Percentiles rank a stretch among this genome's conserved stretches.
phyloP scores from a whole-genome alignment of 768 basidiomycete genomes.

The Trametes meyenii region DNA sequence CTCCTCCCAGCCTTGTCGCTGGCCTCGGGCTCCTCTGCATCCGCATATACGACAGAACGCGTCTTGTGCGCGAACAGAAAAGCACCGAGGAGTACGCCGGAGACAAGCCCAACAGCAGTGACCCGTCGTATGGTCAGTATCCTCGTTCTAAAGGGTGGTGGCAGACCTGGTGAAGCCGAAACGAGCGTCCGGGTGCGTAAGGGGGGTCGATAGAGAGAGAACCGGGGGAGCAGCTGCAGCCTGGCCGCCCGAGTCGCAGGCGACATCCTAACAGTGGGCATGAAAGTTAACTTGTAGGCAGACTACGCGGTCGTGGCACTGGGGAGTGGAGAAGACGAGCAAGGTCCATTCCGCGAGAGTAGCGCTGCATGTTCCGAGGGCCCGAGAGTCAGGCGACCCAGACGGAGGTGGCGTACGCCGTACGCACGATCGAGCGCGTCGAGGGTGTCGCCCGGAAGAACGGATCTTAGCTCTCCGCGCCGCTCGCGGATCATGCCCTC shows the following conservation, averaged over 20 bases:
- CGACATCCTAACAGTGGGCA: background rate
- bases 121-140: background rate
- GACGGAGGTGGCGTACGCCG: background rate
- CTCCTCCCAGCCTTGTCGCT: background rate
- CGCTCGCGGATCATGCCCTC: background rate
- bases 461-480: background rate
- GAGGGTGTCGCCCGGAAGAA: background rate
- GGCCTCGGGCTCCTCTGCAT: slow-evolving; percentile 17
- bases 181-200: background rate
- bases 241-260: slow-evolving; percentile 7
- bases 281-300: background rate
- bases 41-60: slow-evolving; percentile 25
- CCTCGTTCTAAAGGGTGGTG: background rate
- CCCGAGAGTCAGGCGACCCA: slow-evolving; percentile 8
- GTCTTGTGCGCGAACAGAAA: background rate
- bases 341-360: background rate
- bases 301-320: background rate
- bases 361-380: background rate
- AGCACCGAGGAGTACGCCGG: background rate
- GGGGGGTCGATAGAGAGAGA: background rate
- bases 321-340: background rate
- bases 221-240: background rate
- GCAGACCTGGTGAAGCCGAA: background rate
- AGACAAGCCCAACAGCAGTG: background rate
- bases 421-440: background rate